Conservation (phyloP, 441 rosid species). For the Populus hybrid region DNA sequence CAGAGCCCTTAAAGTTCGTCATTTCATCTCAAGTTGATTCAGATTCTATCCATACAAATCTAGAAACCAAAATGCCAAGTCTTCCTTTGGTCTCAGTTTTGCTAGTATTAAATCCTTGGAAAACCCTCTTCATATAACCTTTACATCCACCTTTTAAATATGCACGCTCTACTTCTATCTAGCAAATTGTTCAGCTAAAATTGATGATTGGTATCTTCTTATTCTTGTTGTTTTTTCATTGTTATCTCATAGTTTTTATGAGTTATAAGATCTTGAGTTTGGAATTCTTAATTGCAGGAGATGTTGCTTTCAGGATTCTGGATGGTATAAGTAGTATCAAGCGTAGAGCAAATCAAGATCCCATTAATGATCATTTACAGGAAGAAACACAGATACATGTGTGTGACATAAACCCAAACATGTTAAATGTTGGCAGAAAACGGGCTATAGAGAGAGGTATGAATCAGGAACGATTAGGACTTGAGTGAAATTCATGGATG, state of each 20-base stretch:
- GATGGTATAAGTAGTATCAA: conserved; percentile 53
- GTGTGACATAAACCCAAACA: conserved; percentile 90
- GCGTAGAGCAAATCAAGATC: conserved; percentile 55
- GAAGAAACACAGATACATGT: conserved; percentile 80
- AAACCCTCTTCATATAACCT: background rate
- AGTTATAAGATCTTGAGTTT: background rate
- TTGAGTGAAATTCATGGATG: background rate
- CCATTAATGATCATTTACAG: conserved; percentile 44
- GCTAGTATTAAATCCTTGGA: background rate
- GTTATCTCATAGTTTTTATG: background rate
- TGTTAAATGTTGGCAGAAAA: conserved; percentile 81
- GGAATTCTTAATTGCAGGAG: conserved; percentile 54
- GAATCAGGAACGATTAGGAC: background rate
- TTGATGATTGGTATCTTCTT: background rate
- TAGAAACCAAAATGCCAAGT: background rate
- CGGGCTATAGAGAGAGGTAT: conserved; percentile 81
- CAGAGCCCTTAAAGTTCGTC: background rate
- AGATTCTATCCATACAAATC: background rate
- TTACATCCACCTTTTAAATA: background rate
- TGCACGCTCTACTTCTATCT: background rate
- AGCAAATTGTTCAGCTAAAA: background rate
- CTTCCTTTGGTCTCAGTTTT: background rate
- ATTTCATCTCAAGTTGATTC: background rate
- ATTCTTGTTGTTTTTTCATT: background rate
- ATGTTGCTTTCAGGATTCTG: conserved; percentile 81